phyloP scores from a whole-genome alignment of 2,329 filamentous ascomycete species.

The Stagonosporopsis chrysanthemi region DNA sequence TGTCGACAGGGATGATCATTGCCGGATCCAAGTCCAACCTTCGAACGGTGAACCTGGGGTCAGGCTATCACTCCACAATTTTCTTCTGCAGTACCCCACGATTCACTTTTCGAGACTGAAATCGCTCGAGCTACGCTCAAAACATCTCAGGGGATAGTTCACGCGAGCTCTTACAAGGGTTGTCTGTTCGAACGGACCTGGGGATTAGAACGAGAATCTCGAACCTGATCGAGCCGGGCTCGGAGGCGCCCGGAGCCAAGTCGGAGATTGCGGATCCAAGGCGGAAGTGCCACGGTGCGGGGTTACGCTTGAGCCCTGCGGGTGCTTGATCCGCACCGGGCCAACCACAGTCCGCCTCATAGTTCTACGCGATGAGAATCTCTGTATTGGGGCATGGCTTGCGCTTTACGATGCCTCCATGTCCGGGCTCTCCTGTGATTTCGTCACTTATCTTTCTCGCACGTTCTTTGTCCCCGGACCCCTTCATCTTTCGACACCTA shows the following conservation, averaged over 20 bases:
- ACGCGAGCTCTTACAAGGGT: neutral
- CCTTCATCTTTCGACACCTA: neutral
- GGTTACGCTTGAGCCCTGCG: neutral
- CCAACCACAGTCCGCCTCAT: neutral
- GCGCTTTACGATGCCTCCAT: neutral
- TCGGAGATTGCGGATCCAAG: conserved; percentile 4
- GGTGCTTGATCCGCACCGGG: neutral
- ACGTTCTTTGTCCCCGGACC: neutral
- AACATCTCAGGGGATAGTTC: neutral
- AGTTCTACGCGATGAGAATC: neutral
- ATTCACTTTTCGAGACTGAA: conserved; percentile 6
- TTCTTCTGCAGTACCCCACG: conserved; percentile 21
- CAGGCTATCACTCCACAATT: conserved; percentile 24
- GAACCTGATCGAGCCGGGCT: neutral
- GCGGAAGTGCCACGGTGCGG: conserved; percentile 1
- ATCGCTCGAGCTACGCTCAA: conserved; percentile 14
- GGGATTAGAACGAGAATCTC: neutral
- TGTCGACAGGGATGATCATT: conserved; percentile 27
- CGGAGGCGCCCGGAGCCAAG: conserved; percentile 7
- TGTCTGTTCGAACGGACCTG: too few species aligned
- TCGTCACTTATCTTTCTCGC: neutral
- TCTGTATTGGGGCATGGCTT: neutral
- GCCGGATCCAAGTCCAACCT: neutral
- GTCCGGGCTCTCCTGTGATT: neutral
- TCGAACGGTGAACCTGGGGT: conserved; percentile 13